These are phyloP conservation scores for Hypoxylon rickii DNA, from an alignment of 495 filamentous ascomycete genomes.

Conservation along the genomic window DNA sequence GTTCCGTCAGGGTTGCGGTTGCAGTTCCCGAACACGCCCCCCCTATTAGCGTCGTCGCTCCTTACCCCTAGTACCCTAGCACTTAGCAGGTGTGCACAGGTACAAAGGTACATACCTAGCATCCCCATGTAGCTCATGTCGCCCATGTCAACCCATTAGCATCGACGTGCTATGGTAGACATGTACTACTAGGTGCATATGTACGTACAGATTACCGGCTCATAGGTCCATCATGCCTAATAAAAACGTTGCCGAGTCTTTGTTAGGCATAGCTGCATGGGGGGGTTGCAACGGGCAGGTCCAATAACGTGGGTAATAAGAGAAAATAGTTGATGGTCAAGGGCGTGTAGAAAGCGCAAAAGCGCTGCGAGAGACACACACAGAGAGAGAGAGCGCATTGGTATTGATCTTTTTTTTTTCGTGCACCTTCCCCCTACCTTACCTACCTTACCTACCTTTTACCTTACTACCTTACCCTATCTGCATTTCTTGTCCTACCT, in stretches of 20 bases:
- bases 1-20: slow-evolving; percentile 15
- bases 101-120: too few species aligned
- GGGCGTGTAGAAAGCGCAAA: too few species aligned
- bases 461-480: slow-evolving; percentile 4
- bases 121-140: too few species aligned
- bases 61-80: too few species aligned
- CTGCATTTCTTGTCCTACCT: slow-evolving; percentile 22
- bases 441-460: background rate
- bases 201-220: slow-evolving; percentile 28
- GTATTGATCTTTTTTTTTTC: slow-evolving; percentile 23
- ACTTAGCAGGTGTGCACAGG: too few species aligned
- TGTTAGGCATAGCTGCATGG: slow-evolving; percentile 39
- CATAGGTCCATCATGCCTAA: slow-evolving; percentile 35
- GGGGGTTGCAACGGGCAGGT: slow-evolving; percentile 28
- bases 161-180: too few species aligned
- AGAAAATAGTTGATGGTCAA: slow-evolving; percentile 32
- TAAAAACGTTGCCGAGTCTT: slow-evolving; percentile 33
- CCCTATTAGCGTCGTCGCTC: too few species aligned
- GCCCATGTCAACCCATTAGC: too few species aligned
- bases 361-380: slow-evolving; percentile 8
- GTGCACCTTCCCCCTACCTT: slow-evolving; percentile 10
- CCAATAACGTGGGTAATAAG: slow-evolving; percentile 39
- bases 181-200: too few species aligned
- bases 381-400: slow-evolving; percentile 26
- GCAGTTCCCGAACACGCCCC: slow-evolving; percentile 28